A percentile compares a stretch with the other conserved stretches of the same genome.
phyloP scores from a whole-genome alignment of 148 eudicot species.

The Silene latifolia region DNA sequence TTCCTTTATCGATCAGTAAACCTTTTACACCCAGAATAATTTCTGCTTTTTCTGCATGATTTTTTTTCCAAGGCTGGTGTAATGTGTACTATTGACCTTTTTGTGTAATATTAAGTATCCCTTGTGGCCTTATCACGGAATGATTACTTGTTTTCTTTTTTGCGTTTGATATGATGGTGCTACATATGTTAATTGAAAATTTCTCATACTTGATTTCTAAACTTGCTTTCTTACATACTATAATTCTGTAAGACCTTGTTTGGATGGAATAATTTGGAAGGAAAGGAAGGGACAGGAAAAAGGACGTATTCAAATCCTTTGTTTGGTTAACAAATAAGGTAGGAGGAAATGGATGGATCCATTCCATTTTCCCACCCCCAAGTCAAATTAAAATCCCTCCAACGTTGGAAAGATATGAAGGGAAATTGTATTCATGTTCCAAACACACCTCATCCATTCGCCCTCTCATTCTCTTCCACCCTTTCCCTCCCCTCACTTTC shows the following conservation, averaged over 20 bases:
- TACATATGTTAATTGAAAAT: not conserved
- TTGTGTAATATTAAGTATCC: not conserved
- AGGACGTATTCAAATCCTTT: too few species aligned
- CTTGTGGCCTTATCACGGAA: not conserved
- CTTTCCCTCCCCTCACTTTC: too few species aligned
- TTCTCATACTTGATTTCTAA: not conserved
- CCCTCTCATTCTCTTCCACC: too few species aligned
- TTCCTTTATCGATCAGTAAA: not conserved
- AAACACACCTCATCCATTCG: too few species aligned
- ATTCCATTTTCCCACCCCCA: too few species aligned
- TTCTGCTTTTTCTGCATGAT: not conserved
- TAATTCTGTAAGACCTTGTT: not conserved
- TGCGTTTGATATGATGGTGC: not conserved
- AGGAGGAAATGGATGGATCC: too few species aligned
- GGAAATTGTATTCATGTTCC: too few species aligned
- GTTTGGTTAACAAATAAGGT: too few species aligned
- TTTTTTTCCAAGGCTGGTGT: not conserved
- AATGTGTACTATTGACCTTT: not conserved
- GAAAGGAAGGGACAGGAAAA: too few species aligned
- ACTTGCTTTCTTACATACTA: not conserved
- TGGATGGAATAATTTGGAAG: too few species aligned
- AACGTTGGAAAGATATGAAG: too few species aligned
- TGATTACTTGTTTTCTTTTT: not conserved
- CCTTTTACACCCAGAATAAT: not conserved
- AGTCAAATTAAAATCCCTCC: too few species aligned